Percentiles rank a stretch among this genome's conserved stretches.
Evolutionary conservation across 257 asterid species (phyloP).

Genomic region (Gentiana dahurica): DNA sequence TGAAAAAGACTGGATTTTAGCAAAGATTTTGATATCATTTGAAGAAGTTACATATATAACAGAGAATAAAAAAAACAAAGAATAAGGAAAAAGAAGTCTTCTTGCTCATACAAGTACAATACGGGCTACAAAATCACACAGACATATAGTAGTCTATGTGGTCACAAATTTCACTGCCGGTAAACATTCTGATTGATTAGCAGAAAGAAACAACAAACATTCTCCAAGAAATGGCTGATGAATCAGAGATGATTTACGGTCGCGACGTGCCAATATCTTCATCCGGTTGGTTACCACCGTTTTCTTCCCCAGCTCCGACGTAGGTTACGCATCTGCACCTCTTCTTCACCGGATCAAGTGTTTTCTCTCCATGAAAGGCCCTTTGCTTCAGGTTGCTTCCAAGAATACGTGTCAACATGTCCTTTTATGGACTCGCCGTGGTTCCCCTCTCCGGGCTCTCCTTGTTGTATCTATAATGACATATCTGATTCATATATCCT

Average conservation of each 20-base stretch:
- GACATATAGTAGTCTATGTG: too few species aligned
- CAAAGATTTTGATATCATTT: too few species aligned
- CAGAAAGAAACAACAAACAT: neutral
- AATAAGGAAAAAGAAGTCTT: too few species aligned
- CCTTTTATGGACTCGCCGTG: conserved; percentile 69
- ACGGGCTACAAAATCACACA: too few species aligned
- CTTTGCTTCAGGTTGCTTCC: conserved; percentile 58
- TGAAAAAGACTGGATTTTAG: too few species aligned
- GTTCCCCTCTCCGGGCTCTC: conserved; percentile 58
- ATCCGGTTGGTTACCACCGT: conserved; percentile 40
- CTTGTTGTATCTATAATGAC: conserved; percentile 27
- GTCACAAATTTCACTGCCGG: too few species aligned
- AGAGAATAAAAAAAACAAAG: too few species aligned
- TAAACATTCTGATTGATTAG: too few species aligned
- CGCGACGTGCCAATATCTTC: conserved; percentile 15
- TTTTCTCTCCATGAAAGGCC: conserved; percentile 37
- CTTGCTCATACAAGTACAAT: too few species aligned
- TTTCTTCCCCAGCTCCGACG: conserved; percentile 33
- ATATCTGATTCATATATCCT: neutral
- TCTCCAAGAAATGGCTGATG: conserved; percentile 6
- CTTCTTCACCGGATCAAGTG: conserved; percentile 39
- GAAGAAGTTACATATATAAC: too few species aligned
- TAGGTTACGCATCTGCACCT: conserved; percentile 14
- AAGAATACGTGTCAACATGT: conserved; percentile 38
- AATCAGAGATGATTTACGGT: conserved; percentile 21